These are phyloP conservation scores for Nymphaea thermarum DNA, from an alignment of 164 flowering plant genomes.

Conservation along the genomic window DNA sequence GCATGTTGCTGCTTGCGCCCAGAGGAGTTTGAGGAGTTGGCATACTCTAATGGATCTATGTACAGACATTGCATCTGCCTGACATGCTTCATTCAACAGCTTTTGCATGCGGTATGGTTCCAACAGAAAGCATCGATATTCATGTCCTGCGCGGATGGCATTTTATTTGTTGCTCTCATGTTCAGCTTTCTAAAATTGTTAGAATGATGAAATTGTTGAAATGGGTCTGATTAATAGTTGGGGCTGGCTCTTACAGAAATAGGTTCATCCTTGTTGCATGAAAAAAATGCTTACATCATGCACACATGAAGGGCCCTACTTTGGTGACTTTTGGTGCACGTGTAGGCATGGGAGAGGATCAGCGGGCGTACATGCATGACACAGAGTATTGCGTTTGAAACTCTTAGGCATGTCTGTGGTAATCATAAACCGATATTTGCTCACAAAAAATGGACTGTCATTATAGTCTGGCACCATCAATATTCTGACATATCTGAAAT, in stretches of 20 bases:
- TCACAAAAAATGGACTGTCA: too few relatives aligned
- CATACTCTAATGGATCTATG: conserved; percentile 38
- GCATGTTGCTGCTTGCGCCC: conserved; percentile 67
- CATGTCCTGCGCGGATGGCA: neutral
- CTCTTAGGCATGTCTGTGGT: too few relatives aligned
- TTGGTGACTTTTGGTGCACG: too few relatives aligned
- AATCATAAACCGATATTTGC: too few relatives aligned
- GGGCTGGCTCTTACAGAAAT: neutral
- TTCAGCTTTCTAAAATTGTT: neutral
- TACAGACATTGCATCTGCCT: conserved; percentile 66
- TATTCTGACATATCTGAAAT: too few relatives aligned
- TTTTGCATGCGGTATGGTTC: conserved; percentile 47
- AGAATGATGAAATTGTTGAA: neutral
- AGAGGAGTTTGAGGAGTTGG: conserved; percentile 58
- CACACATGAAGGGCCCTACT: too few relatives aligned
- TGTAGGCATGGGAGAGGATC: too few relatives aligned
- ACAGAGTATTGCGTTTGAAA: too few relatives aligned
- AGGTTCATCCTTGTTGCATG: too few relatives aligned
- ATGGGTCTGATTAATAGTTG: neutral
- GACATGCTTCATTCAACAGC: conserved; percentile 50
- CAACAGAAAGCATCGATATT: neutral
- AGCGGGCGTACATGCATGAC: too few relatives aligned
- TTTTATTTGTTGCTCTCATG: neutral
- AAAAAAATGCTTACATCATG: too few relatives aligned
- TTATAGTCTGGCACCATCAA: too few relatives aligned